Conservation (phyloP, 306 rosid genomes). For the Vigna angularis region DNA sequence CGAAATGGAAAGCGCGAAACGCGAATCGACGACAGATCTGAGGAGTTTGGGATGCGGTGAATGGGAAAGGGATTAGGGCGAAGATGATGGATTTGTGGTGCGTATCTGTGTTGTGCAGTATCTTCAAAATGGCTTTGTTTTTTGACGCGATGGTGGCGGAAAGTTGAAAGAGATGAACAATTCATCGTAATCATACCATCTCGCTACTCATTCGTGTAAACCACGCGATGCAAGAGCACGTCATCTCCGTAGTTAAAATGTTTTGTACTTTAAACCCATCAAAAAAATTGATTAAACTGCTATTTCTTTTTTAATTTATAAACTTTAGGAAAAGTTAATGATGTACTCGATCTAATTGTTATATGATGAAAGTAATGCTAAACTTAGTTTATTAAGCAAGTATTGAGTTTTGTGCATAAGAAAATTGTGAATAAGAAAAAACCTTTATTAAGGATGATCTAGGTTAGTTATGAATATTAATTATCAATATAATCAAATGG, state of each 20-base stretch:
- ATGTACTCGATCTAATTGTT: no score
- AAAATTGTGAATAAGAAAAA: no score
- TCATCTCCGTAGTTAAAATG: neutral
- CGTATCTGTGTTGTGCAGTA: neutral
- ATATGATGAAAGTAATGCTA: no score
- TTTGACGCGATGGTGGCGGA: neutral
- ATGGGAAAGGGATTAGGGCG: neutral
- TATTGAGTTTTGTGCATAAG: no score
- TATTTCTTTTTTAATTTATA: no score
- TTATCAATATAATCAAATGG: no score
- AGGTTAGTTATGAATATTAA: no score
- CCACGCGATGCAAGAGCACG: slow-evolving; percentile 40
- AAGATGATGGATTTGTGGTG: slow-evolving; percentile 6
- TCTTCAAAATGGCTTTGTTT: neutral
- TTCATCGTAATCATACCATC: slow-evolving; percentile 32
- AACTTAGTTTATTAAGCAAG: no score
- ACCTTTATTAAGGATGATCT: no score
- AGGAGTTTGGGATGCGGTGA: slow-evolving; percentile 17
- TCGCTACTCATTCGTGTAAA: slow-evolving; percentile 29
- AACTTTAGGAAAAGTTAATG: no score
- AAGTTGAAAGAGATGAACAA: neutral
- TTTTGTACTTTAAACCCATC: no score
- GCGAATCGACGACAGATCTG: slow-evolving; percentile 47
- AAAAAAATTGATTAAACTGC: neutral
- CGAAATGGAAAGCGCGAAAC: slow-evolving; percentile 1